Base-by-base conservation (phyloP, 2,329 filamentous ascomycete genomes). In the Fusarium ramigenum region DNA sequence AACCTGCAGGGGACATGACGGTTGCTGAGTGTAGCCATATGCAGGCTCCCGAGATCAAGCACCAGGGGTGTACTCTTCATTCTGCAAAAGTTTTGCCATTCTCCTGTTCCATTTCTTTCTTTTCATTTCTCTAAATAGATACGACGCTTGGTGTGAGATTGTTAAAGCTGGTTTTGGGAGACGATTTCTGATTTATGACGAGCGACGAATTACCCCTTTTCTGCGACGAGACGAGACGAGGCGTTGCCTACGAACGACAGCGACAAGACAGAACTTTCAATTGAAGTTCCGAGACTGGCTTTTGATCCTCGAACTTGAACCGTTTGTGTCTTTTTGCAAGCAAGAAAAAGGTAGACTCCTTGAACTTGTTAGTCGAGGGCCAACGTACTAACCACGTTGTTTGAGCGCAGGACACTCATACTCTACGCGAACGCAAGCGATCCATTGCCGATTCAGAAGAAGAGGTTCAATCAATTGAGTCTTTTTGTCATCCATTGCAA, bases 261-360 rank as follows among this genome's bases (percentile, higher is more conserved):
- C n/a, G 8, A 10, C n/a, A 18, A 34, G 19, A 4, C 12, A 6
- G 0, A 42, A 12, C 5, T 19, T 23, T 36, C 42, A 28, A 14
- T 36, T 32, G 4, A 42, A 36, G 32, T 21, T 36, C 4, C 0
- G 2, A 36, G 4, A 6, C 2, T 25, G 0, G 3, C 0, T 15
- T 21, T 5, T 8, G 9, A 11, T 6, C 6, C 1, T 19, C 3
- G 12, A 15, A 9, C 4, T 15, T 21, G 16, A 9, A 6, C 18
- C 7, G 49, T 16, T 36, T 25, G 28, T 21, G 15, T 59, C 14
- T 47, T 47, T 36, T 12, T 9, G 23, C 19, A n/a, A 11, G 25
- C 14, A 21, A 25, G 11, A 25, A n/a, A 50, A 50, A 28, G 32
- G 56, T 50, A 30, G 19, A 18, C 23, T 28, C 19, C 19, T 37